phyloP scores from a whole-genome alignment of 2,329 filamentous ascomycete species.

The Xylariaceae sp. region DNA sequence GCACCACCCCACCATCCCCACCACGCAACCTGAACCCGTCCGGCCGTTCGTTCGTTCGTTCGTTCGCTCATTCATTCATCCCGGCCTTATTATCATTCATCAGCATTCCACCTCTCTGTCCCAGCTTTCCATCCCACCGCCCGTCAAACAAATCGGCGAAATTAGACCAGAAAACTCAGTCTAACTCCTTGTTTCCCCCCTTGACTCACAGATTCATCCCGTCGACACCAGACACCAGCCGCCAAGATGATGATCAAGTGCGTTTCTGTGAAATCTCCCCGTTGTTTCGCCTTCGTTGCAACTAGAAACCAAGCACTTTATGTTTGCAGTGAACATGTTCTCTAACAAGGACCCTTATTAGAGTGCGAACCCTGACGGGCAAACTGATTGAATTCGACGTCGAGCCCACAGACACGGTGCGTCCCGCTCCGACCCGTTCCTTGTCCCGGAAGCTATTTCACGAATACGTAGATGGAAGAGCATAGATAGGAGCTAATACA shows the following conservation, averaged over 20 bases:
- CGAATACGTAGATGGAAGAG: neutral
- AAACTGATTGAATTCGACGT: conserved; percentile 99
- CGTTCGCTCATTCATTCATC: too few relatives aligned
- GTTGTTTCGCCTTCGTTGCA: conserved; percentile 12
- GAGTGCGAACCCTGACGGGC: conserved; percentile 93
- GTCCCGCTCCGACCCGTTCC: conserved; percentile 8
- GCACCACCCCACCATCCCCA: too few relatives aligned
- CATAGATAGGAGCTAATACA: neutral
- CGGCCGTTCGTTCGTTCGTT: too few relatives aligned
- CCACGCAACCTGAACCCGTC: too few relatives aligned
- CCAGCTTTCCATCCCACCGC: too few relatives aligned
- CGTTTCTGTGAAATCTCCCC: conserved; percentile 3
- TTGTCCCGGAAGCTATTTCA: neutral
- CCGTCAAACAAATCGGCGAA: too few relatives aligned
- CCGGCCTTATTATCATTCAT: too few relatives aligned
- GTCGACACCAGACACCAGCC: conserved; percentile 4
- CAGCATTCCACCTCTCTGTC: too few relatives aligned
- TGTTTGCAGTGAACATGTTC: neutral
- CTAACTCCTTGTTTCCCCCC: too few relatives aligned
- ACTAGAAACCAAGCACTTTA: neutral
- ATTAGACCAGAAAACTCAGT: too few relatives aligned
- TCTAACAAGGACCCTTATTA: conserved; percentile 36
- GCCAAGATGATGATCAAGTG: conserved; percentile 32
- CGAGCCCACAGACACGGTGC: conserved; percentile 86
- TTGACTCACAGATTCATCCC: neutral